phyloP scores from a whole-genome alignment of 2,329 filamentous ascomycete species.

The Penicillium sp. region DNA sequence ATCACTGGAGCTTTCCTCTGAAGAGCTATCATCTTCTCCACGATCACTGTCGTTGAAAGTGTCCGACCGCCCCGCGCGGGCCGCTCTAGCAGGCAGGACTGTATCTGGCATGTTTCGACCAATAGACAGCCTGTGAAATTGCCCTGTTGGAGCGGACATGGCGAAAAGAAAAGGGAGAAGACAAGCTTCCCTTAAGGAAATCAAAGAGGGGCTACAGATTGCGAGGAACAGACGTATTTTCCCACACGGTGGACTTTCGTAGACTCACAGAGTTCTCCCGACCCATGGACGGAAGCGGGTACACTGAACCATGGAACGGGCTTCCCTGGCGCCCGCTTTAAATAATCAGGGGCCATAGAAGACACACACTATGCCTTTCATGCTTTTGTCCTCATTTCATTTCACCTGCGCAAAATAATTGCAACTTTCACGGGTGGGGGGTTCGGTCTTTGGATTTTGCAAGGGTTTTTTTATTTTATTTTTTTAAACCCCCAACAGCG shows the following conservation, averaged over 20 bases:
- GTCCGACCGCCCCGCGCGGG: conserved; percentile 18
- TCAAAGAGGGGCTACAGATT: conserved; percentile 8
- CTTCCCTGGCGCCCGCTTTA: conserved; percentile 28
- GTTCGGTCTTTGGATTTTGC: not conserved
- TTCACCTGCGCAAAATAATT: conserved; percentile 3
- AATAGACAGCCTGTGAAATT: conserved; percentile 43
- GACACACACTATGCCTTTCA: not conserved
- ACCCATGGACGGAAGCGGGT: conserved; percentile 40
- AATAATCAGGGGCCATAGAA: conserved; percentile 21
- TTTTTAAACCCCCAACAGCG: conserved; percentile 22
- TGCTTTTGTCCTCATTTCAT: not conserved
- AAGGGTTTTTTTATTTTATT: not conserved
- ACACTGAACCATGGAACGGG: conserved; percentile 31
- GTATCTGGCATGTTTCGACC: conserved; percentile 35
- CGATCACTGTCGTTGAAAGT: conserved; percentile 20
- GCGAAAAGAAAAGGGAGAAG: conserved; percentile 17
- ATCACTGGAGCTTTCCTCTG: conserved; percentile 14
- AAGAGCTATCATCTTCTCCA: conserved; percentile 13
- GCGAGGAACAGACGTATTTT: conserved; percentile 18
- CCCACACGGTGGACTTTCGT: conserved; percentile 6
- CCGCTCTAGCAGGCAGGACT: conserved; percentile 21
- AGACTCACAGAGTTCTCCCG: conserved; percentile 35
- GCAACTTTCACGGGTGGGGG: not conserved
- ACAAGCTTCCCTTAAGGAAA: not conserved
- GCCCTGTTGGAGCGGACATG: conserved; percentile 44